Evolutionary conservation across 192 early-diverging fungal species (phyloP), one percentile per base, ranked within the genome.

Genomic region (Phlyctochytrium planicorne): DNA sequence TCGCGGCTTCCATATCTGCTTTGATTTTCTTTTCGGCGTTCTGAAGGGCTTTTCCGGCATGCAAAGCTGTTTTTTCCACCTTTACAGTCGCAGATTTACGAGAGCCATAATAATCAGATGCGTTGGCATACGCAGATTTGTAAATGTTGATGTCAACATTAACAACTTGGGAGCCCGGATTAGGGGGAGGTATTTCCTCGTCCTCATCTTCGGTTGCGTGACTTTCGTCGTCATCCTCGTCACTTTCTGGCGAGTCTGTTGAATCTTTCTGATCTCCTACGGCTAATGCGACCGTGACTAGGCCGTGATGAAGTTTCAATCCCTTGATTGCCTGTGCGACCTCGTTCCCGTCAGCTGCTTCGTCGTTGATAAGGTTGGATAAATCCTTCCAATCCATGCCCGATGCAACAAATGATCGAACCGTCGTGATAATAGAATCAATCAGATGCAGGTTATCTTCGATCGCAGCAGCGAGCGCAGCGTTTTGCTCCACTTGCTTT

Each of bases 301-400:
- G 84, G 71, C 95, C 95, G 2, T 80, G 75, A 17, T 91, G 83
- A 60, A 99, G 72, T 59, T 94, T 91, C 34, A 98, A 75, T 24
- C 74, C 71, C 32, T 77, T 71, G 35, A 99, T 92, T 55, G 90
- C 80, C 29, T 80, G 63, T 2, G 97, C 97, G 35, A 97, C 85
- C 0, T 90, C 88, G 59, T 93, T 95, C 23, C n/a, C 59, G 2
- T 33, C 10, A 34, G 78, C 86, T 72, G 85, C 83, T 69, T 98
- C 94, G 33, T 95, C 91, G 31, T 80, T 76, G 1, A 99, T 87
- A 33, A 96, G 77, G 62, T 94, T 90, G 56, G 89, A 91, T 3
- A 99, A 79, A 74, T 99, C 97, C 63, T 83, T 81, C 97, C 97
- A 99, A 74, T 97, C 96, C 90, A 98, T 95, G 2, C 94, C 92